Base-by-base conservation (phyloP, 2,329 filamentous ascomycete species). In the Furcasterigmium furcatum region DNA sequence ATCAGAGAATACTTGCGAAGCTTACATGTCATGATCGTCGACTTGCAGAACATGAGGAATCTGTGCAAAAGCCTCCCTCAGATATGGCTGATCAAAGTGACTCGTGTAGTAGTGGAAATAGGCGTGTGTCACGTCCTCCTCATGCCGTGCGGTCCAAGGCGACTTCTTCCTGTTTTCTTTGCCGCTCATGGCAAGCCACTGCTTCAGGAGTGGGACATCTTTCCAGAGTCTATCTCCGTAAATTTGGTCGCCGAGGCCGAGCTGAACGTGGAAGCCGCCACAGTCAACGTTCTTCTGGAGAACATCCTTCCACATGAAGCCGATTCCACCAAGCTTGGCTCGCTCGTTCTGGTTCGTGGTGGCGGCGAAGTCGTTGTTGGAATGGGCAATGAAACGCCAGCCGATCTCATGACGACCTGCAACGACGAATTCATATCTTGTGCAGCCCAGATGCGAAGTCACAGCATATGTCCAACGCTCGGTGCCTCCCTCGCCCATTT, bases 41-140 rank as follows among this genome's bases (percentile, higher is more conserved):
- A 99, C 84, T 61, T 95, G 90, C 57, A 95, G 77, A 44, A 99
- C 74, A 60, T 96, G 91, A 34, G 94, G 94, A 51, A 99, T 96
- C 70, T 99, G 94, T 19, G 94, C 94, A 72, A 96, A 99, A 1
- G 92, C 91, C 66, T 99, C 94, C 49, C 94, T 77, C 54, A 99
- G 67, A 65, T 95, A 92, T 7, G 92, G 91, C 66, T 99, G 94
- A 61, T 99, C 94, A 62, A 99, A 97, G 65, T 97, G 92, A 55
- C 91, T 96, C 2, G 91, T 96, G 63, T 99, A 99, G 66, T 96
- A 99, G 65, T 99, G 94, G 67, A 99, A 99, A 70, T 96, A 99
- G 8, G 94, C 91, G 66, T 97, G 91, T 3, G 87, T 85, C 16
- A 96, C 90, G 60, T 99, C 94, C 60, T 99, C 92, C 61, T 99